Base-by-base conservation (phyloP, 2,329 filamentous ascomycete species). In the Verticillium nubilum region DNA sequence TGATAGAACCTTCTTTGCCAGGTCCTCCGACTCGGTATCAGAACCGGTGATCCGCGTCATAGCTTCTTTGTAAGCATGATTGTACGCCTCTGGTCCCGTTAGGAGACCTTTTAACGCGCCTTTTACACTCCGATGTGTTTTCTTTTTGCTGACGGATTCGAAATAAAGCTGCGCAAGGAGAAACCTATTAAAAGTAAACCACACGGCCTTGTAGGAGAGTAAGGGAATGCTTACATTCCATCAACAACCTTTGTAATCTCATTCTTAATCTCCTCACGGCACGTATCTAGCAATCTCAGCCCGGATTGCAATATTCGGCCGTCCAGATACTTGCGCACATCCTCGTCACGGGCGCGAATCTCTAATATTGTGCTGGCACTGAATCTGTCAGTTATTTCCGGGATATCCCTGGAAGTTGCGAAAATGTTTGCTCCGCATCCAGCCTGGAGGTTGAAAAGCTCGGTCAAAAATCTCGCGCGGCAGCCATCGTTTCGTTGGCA, bases 1-100 rank as follows among this genome's bases (percentile, higher is more conserved):
- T 1, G 66, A 67, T 0, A 81, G 58, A 4, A 70, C 67, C 26
- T 73, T 58, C 5, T 69, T 74, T 0, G 79, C 80, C 37, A 79
- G 66, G 0, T 72, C 60, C n/a, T 54, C 50, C 15, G 70, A 62
- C 3, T 69, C 72, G 1, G 55, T 1, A 1, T 63, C 9, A 56
- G 82, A 78, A 1, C 62, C 60, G n/a, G 72, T 57, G 47, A 82
- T 79, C 25, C 78, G 68, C 4, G 73, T 33, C 67, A 82, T 76
- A 0, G 74, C 73, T 0, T 73, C 60, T 0, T 70, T 60, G 58
- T 84, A 84, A 0, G 74, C 73, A n/a, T 66, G 9, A 17, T 76
- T 66, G 17, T 76, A 74, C 10, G 67, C 69, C 13, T 66, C 59
- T 4, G 65, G 63, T 9, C 71, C 72, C 23, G 54, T 70, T 0